Conservation (phyloP, 306 rosid species). For the Acmispon strigosus region DNA sequence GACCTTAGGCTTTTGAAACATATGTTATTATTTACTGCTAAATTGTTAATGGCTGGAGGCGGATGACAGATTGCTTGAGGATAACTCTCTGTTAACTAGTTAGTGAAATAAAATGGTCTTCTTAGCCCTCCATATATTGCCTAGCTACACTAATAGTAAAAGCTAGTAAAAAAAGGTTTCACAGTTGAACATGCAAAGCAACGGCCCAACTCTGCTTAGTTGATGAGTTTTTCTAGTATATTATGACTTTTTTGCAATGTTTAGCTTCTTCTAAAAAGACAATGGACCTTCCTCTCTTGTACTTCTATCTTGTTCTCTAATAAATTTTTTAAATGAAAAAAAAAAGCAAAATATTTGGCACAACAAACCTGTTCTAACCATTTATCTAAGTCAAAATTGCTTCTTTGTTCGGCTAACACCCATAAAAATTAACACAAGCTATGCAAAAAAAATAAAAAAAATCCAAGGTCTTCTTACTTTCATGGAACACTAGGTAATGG, state of each 20-base stretch:
- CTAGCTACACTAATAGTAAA: neutral
- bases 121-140: neutral
- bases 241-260: neutral
- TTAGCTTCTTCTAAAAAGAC: neutral
- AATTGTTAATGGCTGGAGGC: neutral
- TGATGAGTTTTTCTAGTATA: neutral
- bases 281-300: neutral
- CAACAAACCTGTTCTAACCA: neutral
- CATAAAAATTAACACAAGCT: neutral
- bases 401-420: neutral
- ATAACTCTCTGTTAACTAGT: neutral
- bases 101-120: neutral
- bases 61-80: neutral
- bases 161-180: neutral
- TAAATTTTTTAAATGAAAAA: neutral
- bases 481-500: slow-evolving; percentile 5
- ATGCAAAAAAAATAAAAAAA: neutral
- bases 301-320: neutral
- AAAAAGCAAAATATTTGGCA: neutral
- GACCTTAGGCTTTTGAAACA: neutral
- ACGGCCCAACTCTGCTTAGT: neutral
- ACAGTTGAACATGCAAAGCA: neutral
- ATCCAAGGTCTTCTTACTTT: neutral
- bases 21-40: neutral
- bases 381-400: slow-evolving; percentile 3